Evolutionary conservation across 371 early-diverging fungal species (phyloP).

Genomic region (Batrachochytrium dendrobatidis): DNA sequence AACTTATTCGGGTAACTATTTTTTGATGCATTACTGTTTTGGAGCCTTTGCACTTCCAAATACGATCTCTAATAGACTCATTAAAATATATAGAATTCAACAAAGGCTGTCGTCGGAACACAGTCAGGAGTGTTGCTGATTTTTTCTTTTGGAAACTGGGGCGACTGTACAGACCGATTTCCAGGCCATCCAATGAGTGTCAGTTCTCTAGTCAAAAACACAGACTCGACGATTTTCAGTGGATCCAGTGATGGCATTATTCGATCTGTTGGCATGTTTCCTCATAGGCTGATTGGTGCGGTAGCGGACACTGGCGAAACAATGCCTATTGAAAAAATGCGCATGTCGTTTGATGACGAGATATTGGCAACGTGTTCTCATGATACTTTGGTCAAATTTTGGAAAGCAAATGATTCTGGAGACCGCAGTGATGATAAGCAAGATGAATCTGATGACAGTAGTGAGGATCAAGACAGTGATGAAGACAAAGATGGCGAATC

Average conservation of each 20-base stretch:
- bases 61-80: not conserved
- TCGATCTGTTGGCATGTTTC: slow-evolving; percentile 69
- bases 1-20: slow-evolving; percentile 52
- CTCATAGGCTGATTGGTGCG: slow-evolving; percentile 77
- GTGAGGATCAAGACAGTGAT: slow-evolving; percentile 38
- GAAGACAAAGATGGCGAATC: slow-evolving; percentile 32
- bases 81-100: slow-evolving; percentile 44
- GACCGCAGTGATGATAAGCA: slow-evolving; percentile 38
- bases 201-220: slow-evolving; percentile 63
- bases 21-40: not conserved
- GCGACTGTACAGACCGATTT: slow-evolving; percentile 82
- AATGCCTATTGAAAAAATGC: slow-evolving; percentile 76
- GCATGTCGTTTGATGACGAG: slow-evolving; percentile 54
- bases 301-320: slow-evolving; percentile 72
- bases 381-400: slow-evolving; percentile 77
- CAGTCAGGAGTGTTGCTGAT: slow-evolving; percentile 78
- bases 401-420: slow-evolving; percentile 39
- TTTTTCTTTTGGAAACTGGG: slow-evolving; percentile 81
- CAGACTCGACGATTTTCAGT: slow-evolving; percentile 74
- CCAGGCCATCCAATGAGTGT: slow-evolving; percentile 86
- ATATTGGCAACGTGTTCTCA: slow-evolving; percentile 74
- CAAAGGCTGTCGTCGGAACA: slow-evolving; percentile 79
- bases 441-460: slow-evolving; percentile 21
- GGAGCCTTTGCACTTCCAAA: not conserved
- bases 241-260: slow-evolving; percentile 79